These are phyloP conservation scores for Ophiocordyceps camponoti-floridani DNA, from an alignment of 2,329 filamentous ascomycete genomes.

Conservation along the genomic window DNA sequence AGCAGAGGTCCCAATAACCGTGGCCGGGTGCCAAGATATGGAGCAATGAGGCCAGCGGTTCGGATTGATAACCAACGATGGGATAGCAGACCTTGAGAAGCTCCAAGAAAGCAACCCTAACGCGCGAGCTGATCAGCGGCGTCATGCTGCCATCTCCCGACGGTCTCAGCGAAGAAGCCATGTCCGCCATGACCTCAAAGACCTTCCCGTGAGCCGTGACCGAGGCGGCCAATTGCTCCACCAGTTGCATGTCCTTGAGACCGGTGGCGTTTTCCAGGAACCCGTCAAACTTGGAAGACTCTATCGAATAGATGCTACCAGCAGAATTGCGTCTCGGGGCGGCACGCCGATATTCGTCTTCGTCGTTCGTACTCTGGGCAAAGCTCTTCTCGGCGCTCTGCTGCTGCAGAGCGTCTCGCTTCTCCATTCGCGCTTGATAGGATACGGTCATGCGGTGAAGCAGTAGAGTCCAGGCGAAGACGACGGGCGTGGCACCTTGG, in stretches of 20 bases:
- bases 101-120: conserved; percentile 49
- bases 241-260: conserved; percentile 31
- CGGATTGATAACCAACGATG: conserved; percentile 53
- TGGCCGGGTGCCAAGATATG: conserved; percentile 40
- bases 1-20: conserved; percentile 32
- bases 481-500: conserved; percentile 50
- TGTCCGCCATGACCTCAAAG: conserved; percentile 33
- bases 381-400: conserved; percentile 40
- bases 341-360: conserved; percentile 21
- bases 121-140: conserved; percentile 38
- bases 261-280: conserved; percentile 33
- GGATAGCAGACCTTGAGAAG: conserved; percentile 50
- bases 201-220: conserved; percentile 32
- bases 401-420: conserved; percentile 37
- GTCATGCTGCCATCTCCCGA: conserved; percentile 29
- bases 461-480: conserved; percentile 69
- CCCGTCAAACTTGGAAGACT: conserved; percentile 38
- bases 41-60: conserved; percentile 49
- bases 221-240: conserved; percentile 29
- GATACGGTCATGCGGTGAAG: conserved; percentile 49
- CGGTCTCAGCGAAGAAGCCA: conserved; percentile 28
- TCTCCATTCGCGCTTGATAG: conserved; percentile 43
- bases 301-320: conserved; percentile 43
- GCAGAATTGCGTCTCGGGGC: conserved; percentile 37
- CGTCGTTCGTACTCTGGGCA: conserved; percentile 2